phyloP scores from a whole-genome alignment of 2,329 filamentous ascomycete species.

The Aschersonia sp. region DNA sequence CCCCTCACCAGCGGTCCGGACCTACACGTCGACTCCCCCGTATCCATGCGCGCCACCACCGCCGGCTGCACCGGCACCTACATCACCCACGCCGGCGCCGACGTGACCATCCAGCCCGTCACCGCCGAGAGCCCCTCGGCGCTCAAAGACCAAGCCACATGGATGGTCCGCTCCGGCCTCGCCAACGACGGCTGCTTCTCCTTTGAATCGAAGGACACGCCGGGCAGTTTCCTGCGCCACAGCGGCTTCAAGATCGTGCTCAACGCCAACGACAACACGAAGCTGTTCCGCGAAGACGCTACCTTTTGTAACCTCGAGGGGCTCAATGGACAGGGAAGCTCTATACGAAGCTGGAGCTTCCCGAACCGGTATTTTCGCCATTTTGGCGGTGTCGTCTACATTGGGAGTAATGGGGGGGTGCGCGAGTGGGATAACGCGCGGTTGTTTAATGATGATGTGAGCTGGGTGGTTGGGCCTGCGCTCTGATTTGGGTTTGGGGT shows the following conservation, averaged over 20 bases:
- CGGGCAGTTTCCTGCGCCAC: constrained; percentile 46
- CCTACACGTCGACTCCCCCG: constrained; percentile 30
- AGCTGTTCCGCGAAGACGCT: constrained; percentile 44
- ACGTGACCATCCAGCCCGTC: constrained; percentile 40
- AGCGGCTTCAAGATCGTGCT: constrained; percentile 35
- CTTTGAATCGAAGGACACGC: constrained; percentile 43
- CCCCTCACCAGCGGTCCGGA: constrained; percentile 31
- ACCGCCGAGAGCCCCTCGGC: constrained; percentile 28
- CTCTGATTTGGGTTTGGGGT: background rate
- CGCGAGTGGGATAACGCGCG: background rate
- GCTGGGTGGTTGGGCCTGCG: background rate
- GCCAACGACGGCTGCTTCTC: constrained; percentile 42
- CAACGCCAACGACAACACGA: constrained; percentile 35
- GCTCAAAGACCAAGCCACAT: constrained; percentile 37
- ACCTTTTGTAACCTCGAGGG: constrained; percentile 45
- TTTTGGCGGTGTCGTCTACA: constrained; percentile 14
- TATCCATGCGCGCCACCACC: constrained; percentile 42
- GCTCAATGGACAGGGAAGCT: constrained; percentile 33
- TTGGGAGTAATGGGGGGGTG: background rate
- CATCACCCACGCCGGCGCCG: constrained; percentile 34
- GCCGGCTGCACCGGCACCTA: constrained; percentile 38
- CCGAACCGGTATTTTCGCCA: constrained; percentile 46
- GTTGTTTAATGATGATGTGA: constrained; percentile 1
- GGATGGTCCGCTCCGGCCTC: constrained; percentile 38
- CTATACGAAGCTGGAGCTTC: constrained; percentile 43